These are phyloP conservation scores for Uronychia setigera DNA, from an alignment of 73 alveolate species.

Conservation along the genomic window DNA sequence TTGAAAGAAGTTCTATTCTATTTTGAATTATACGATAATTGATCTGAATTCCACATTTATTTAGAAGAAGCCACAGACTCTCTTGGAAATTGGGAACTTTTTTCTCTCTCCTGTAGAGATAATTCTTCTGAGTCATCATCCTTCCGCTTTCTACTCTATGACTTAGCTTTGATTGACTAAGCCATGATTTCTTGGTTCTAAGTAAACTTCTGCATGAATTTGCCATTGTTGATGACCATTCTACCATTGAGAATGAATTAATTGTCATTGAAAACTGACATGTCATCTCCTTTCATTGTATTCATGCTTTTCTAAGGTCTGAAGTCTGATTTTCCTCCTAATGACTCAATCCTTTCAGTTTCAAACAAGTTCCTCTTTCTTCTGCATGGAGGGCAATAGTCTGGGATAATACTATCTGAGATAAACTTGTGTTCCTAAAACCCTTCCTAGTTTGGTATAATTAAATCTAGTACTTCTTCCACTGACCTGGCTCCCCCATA, in stretches of 20 bases:
- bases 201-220: not conserved
- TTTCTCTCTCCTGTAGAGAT: not conserved
- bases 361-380: not conserved
- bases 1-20: not conserved
- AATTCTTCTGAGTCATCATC: not conserved
- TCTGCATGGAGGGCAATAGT: not conserved
- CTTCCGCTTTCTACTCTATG: not conserved
- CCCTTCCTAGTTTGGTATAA: conserved; percentile 1
- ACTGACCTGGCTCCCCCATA: conserved; percentile 6
- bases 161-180: not conserved
- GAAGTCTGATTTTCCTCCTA: not conserved
- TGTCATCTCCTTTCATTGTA: not conserved
- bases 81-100: not conserved
- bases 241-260: not conserved
- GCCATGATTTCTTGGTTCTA: not conserved
- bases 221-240: not conserved
- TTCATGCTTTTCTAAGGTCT: not conserved
- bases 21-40: not conserved
- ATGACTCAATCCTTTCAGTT: not conserved
- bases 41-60: not conserved
- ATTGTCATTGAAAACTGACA: not conserved
- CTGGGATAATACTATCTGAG: not conserved
- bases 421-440: conserved; percentile 20
- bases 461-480: conserved; percentile 5
- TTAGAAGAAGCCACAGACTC: not conserved